Conservation (phyloP, 441 rosid species). For the Hura crepitans region DNA sequence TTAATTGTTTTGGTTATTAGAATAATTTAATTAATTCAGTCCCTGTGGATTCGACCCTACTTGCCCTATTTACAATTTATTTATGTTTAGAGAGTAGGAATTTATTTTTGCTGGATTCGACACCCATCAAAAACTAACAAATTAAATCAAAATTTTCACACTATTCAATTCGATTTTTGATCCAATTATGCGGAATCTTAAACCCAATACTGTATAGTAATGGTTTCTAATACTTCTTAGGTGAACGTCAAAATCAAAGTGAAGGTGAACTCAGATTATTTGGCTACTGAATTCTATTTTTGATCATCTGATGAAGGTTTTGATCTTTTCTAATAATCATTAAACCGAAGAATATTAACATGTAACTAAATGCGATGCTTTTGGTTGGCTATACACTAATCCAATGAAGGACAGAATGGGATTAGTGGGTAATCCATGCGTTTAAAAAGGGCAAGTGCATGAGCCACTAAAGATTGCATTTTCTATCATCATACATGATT, state of each 20-base stretch:
- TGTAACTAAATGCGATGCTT: too few species aligned
- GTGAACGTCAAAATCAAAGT: conserved; percentile 8
- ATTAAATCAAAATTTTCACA: too few species aligned
- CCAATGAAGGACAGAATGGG: background rate
- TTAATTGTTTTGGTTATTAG: too few species aligned
- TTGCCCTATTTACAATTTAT: too few species aligned
- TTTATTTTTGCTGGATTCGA: too few species aligned
- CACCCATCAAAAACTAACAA: too few species aligned
- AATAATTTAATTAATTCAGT: too few species aligned
- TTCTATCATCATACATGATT: background rate
- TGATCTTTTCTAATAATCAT: background rate
- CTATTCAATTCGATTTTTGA: background rate
- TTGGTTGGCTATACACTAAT: background rate
- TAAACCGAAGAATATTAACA: background rate
- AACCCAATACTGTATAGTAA: background rate
- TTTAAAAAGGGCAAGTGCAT: background rate
- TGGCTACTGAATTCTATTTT: background rate
- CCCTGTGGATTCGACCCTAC: too few species aligned
- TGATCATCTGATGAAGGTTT: background rate
- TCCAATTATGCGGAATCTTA: background rate
- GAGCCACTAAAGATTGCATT: background rate
- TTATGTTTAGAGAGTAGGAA: too few species aligned
- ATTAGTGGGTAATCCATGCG: background rate
- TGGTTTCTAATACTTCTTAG: background rate
- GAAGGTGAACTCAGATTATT: background rate